Conservation (phyloP, 129 eudicot species). For the Oenanthe sinensis region DNA sequence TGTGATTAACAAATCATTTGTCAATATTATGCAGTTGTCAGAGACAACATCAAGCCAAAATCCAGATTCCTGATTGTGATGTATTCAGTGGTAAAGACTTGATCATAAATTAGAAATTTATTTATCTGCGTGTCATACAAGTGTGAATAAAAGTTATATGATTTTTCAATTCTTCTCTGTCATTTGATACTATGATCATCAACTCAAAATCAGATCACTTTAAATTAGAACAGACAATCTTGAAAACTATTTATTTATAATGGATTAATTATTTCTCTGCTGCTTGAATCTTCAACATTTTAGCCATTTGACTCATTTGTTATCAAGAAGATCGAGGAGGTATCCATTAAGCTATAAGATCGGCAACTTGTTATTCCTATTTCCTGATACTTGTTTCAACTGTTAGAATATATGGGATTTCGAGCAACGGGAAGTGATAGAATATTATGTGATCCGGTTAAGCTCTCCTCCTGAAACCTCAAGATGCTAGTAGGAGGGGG, state of each 20-base stretch:
- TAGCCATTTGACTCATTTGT: too few relatives aligned
- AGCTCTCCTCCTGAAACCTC: too few relatives aligned
- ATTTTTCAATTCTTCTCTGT: neutral
- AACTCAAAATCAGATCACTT: neutral
- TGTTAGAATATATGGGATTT: too few relatives aligned
- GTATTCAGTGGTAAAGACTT: neutral
- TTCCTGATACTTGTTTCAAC: too few relatives aligned
- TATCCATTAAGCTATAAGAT: too few relatives aligned
- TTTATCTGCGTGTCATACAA: neutral
- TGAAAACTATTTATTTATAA: neutral
- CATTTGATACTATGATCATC: neutral
- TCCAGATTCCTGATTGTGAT: neutral
- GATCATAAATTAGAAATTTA: neutral
- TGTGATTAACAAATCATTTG: neutral
- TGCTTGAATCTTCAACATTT: too few relatives aligned
- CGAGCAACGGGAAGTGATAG: too few relatives aligned
- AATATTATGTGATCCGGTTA: too few relatives aligned
- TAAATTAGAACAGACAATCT: neutral
- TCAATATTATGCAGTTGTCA: neutral
- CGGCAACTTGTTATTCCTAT: neutral
- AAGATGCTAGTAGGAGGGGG: too few relatives aligned
- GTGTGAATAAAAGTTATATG: neutral
- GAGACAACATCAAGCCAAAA: conserved; percentile 2
- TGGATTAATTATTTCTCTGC: too few relatives aligned
- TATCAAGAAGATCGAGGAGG: too few relatives aligned